These are phyloP conservation scores for Exophiala spinifera DNA, from an alignment of 2,329 filamentous ascomycete species.

Conservation along the genomic window DNA sequence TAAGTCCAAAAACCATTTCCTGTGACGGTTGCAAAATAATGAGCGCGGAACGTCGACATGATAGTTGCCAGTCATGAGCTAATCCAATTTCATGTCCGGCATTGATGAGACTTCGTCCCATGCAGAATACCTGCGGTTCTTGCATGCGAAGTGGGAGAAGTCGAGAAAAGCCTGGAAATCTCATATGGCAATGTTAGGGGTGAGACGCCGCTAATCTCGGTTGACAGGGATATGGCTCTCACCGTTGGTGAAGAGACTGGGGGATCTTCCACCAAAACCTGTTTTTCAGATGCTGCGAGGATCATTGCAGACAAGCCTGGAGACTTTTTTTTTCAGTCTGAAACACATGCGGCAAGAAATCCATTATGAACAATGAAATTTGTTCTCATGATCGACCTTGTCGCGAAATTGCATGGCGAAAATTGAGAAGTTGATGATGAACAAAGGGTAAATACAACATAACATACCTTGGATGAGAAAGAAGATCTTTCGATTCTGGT, in stretches of 20 bases:
- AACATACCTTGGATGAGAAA: neutral
- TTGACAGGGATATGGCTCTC: neutral
- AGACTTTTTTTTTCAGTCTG: neutral
- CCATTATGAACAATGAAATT: neutral
- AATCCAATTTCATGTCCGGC: neutral
- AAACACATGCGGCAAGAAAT: neutral
- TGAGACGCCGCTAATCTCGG: neutral
- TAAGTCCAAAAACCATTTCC: neutral
- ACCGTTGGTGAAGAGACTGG: neutral
- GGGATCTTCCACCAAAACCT: neutral
- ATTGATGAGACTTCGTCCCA: neutral
- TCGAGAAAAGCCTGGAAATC: neutral
- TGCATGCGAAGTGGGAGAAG: neutral
- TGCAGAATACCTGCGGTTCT: no score
- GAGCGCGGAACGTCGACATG: neutral
- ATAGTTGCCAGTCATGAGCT: neutral
- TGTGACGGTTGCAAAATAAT: neutral
- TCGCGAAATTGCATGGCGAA: neutral
- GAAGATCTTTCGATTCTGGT: neutral
- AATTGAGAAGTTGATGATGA: neutral
- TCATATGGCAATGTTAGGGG: neutral
- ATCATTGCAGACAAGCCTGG: neutral
- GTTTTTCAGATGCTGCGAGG: neutral
- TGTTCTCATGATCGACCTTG: neutral
- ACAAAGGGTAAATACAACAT: neutral